Percentiles rank a stretch among this genome's conserved stretches.
Evolutionary conservation across 1,284 basidiomycete species (phyloP).

Genomic region (Rhodotorula sp.): DNA sequence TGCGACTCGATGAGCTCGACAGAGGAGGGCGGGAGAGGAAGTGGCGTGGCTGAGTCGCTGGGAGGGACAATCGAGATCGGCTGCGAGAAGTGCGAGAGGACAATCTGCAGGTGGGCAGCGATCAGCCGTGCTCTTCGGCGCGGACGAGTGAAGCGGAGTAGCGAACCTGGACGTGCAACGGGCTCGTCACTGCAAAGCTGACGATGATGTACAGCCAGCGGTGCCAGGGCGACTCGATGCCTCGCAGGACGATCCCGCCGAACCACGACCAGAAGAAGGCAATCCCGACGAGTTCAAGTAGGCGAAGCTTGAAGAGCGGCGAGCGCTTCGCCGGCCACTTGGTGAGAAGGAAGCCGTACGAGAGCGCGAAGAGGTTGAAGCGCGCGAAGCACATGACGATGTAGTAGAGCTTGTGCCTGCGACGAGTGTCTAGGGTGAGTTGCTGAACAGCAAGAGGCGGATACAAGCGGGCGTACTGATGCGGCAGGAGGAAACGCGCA

Average conservation of each 20-base stretch:
- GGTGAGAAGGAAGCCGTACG: conserved; percentile 73
- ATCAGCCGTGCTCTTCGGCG: conserved; percentile 50
- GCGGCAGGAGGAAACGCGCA: conserved; percentile 65
- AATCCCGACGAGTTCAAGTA: conserved; percentile 67
- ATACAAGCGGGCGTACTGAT: conserved; percentile 58
- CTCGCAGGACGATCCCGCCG: conserved; percentile 57
- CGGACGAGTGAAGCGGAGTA: conserved; percentile 9
- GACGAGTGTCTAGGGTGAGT: background rate
- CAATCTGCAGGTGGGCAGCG: conserved; percentile 66
- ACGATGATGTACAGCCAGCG: conserved; percentile 71
- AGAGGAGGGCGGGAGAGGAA: conserved; percentile 20
- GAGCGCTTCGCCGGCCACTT: conserved; percentile 52
- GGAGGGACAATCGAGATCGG: conserved; percentile 54
- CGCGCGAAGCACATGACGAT: conserved; percentile 85
- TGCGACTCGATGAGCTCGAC: conserved; percentile 93
- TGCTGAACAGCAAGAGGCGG: background rate
- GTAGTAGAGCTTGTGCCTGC: conserved; percentile 83
- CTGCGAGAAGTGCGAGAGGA: conserved; percentile 96
- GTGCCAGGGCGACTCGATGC: conserved; percentile 67
- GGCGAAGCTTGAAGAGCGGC: conserved; percentile 47
- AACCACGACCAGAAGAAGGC: conserved; percentile 81
- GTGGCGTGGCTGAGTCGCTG: conserved; percentile 1
- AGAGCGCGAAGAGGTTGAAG: conserved; percentile 92
- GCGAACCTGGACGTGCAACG: conserved; percentile 73
- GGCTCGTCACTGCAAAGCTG: conserved; percentile 77